Conservation (phyloP, 768 basidiomycete species). For the Collybia nuda region DNA sequence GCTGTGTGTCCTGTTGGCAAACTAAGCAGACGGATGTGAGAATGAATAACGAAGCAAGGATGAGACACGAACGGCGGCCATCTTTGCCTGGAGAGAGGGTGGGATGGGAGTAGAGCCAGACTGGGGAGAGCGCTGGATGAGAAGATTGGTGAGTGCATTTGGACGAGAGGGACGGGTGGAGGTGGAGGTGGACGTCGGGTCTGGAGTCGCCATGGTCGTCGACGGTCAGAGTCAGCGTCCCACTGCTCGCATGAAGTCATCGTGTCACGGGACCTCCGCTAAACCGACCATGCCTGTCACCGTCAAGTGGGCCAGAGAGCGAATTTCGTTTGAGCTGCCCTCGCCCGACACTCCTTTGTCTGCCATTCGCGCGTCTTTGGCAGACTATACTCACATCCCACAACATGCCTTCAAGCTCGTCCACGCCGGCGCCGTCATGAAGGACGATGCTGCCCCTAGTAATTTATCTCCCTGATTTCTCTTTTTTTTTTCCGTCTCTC, state of each 20-base stretch:
- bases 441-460: slow-evolving; percentile 73
- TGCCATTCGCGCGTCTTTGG: slow-evolving; percentile 58
- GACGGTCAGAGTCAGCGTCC: too few relatives aligned
- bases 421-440: slow-evolving; percentile 88
- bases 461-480: slow-evolving; percentile 28
- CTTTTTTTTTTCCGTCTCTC: not conserved
- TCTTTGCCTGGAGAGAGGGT: slow-evolving; percentile 87
- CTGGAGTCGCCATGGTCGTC: too few relatives aligned
- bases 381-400: slow-evolving; percentile 75
- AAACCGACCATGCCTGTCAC: slow-evolving; percentile 35
- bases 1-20: slow-evolving; percentile 27
- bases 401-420: slow-evolving; percentile 79
- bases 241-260: not conserved
- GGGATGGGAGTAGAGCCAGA: slow-evolving; percentile 70
- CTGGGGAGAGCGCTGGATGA: slow-evolving; percentile 29
- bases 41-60: not conserved
- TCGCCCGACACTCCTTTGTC: slow-evolving; percentile 58
- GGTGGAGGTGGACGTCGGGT: slow-evolving; percentile 10
- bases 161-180: slow-evolving; percentile 15
- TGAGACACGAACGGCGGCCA: slow-evolving; percentile 69
- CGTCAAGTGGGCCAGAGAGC: slow-evolving; percentile 46
- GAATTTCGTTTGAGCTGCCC: slow-evolving; percentile 49
- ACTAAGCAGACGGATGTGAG: slow-evolving; percentile 14
- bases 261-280: slow-evolving; percentile 7
- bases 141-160: slow-evolving; percentile 39